Percentiles rank a stretch among this genome's conserved stretches.
phyloP scores from a whole-genome alignment of 305 asterid genomes.

The Fraxinus angustifolia region DNA sequence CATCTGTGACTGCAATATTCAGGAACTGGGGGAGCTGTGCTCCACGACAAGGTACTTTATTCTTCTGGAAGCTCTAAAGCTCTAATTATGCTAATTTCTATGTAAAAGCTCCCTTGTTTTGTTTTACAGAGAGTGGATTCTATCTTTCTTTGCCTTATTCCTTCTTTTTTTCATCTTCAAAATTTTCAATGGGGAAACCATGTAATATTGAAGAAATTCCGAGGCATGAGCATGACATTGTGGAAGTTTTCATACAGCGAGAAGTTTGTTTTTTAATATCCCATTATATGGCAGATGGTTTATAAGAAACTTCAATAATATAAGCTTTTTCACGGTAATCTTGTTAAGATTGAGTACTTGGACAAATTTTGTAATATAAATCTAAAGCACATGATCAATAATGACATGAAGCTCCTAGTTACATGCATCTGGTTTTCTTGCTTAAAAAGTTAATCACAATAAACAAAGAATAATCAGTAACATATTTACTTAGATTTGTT shows the following conservation, averaged over 20 bases:
- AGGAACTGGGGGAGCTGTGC: conserved; percentile 64
- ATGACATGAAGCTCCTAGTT: not conserved
- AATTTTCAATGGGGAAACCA: not conserved
- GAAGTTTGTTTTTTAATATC: not conserved
- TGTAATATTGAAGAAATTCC: not conserved
- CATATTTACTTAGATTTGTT: not conserved
- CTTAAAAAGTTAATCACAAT: not conserved
- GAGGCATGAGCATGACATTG: not conserved
- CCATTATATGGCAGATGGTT: not conserved
- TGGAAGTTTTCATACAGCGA: not conserved
- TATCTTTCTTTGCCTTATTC: not conserved
- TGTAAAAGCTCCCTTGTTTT: not conserved
- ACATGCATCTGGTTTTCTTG: not conserved
- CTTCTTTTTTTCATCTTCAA: not conserved
- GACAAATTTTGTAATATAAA: not conserved
- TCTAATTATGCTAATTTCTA: not conserved
- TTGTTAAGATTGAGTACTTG: not conserved
- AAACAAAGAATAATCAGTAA: not conserved
- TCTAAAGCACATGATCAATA: not conserved
- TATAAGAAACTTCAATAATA: not conserved
- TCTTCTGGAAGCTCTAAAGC: not conserved
- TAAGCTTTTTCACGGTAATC: not conserved
- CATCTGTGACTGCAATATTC: conserved; percentile 42
- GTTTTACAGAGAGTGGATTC: not conserved
- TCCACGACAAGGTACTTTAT: conserved; percentile 63